A percentile compares a stretch with the other conserved stretches of the same genome.
Conservation (phyloP, 495 filamentous ascomycete species). For the Penicillium tannophilum region DNA sequence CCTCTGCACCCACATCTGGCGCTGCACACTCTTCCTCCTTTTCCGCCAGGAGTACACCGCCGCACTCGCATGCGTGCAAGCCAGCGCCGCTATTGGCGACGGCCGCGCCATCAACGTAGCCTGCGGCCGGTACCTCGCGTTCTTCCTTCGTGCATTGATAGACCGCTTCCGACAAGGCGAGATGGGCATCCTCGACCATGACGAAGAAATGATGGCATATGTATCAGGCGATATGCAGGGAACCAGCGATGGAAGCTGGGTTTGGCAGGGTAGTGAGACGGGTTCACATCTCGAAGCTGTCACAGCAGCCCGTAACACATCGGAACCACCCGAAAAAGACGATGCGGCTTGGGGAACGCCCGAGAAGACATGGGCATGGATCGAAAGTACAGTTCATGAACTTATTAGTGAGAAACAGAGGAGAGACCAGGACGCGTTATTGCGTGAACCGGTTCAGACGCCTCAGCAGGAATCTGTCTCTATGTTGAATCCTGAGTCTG, state of each 20-base stretch:
- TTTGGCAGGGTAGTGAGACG: slow-evolving; percentile 74
- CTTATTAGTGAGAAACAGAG: slow-evolving; percentile 46
- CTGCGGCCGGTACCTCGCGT: slow-evolving; percentile 82
- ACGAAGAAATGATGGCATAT: slow-evolving; percentile 91
- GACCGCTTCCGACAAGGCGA: slow-evolving; percentile 58
- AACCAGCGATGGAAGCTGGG: slow-evolving; percentile 76
- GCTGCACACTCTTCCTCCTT: slow-evolving; percentile 79
- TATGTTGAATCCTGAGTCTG: slow-evolving; percentile 36
- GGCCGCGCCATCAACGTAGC: slow-evolving; percentile 71
- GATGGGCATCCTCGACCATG: slow-evolving; percentile 60
- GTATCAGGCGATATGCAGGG: slow-evolving; percentile 89
- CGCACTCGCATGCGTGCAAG: slow-evolving; percentile 72
- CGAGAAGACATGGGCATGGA: slow-evolving; percentile 55
- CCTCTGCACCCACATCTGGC: slow-evolving; percentile 86
- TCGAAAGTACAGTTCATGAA: slow-evolving; percentile 52
- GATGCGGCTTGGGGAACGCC: slow-evolving; percentile 22
- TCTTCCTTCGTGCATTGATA: slow-evolving; percentile 71
- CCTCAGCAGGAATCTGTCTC: slow-evolving; percentile 26
- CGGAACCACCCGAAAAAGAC: slow-evolving; percentile 19
- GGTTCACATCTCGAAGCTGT: slow-evolving; percentile 40
- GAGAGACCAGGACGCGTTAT: slow-evolving; percentile 4
- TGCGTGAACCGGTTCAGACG: background rate
- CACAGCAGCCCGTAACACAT: slow-evolving; percentile 17
- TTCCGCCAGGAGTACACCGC: slow-evolving; percentile 70
- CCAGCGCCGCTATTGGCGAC: slow-evolving; percentile 66